Evolutionary conservation across 148 eudicot genomes (phyloP).

Genomic region (Fagopyrum homotropicum): DNA sequence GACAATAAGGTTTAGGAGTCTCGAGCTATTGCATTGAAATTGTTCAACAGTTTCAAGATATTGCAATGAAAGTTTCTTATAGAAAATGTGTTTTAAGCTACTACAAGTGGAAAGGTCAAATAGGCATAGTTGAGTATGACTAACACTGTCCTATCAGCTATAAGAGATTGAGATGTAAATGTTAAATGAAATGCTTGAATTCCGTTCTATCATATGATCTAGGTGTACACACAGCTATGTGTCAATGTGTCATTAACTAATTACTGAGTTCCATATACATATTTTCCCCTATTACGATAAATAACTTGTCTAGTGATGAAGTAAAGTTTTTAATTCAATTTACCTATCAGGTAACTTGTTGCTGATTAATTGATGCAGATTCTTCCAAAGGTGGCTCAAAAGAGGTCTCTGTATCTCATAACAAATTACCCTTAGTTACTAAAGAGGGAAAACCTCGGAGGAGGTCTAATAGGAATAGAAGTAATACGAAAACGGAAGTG

Average conservation of each 20-base stretch:
- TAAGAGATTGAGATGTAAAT: neutral
- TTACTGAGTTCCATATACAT: neutral
- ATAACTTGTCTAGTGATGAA: neutral
- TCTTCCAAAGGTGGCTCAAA: constrained; percentile 2
- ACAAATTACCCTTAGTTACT: constrained; percentile 19
- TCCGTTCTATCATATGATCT: neutral
- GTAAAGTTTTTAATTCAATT: neutral
- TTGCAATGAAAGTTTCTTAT: neutral
- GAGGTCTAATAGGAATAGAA: constrained; percentile 26
- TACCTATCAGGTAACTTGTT: neutral
- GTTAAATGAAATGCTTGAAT: neutral
- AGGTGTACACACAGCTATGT: neutral
- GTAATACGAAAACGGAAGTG: constrained; percentile 14
- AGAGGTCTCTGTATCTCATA: neutral
- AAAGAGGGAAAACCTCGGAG: constrained; percentile 17
- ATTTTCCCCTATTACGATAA: neutral
- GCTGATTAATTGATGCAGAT: constrained; percentile 14
- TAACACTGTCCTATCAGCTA: neutral
- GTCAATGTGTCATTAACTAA: no score
- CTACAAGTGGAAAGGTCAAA: neutral
- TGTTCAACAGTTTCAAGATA: neutral
- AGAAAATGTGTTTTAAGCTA: neutral
- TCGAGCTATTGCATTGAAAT: neutral
- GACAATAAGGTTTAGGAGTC: neutral
- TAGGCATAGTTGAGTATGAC: neutral